phyloP scores from a whole-genome alignment of 148 eudicot genomes.

The Polygonum maritimum region DNA sequence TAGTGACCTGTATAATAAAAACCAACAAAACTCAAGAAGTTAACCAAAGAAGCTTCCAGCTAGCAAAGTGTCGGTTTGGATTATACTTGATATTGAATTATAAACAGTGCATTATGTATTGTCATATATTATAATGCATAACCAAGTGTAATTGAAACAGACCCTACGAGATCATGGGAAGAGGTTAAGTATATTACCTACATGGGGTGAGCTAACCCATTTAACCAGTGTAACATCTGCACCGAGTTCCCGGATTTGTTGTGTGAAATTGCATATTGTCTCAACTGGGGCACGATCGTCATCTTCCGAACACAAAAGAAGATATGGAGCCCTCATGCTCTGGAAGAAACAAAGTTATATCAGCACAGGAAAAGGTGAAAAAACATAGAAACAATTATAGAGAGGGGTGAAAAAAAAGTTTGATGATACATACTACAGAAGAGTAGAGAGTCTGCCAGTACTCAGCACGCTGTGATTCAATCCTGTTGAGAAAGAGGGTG shows the following conservation, averaged over 20 bases:
- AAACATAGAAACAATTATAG: not conserved
- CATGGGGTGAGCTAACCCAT: slow-evolving; percentile 83
- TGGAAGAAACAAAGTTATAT: slow-evolving; percentile 17
- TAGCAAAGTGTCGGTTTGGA: not conserved
- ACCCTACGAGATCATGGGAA: not conserved
- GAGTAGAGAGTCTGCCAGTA: slow-evolving; percentile 96
- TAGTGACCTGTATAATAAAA: slow-evolving; percentile 47
- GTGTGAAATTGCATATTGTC: slow-evolving; percentile 59
- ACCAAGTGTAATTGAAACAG: not conserved
- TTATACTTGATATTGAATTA: no score
- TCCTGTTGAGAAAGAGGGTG: slow-evolving; percentile 65
- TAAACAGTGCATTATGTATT: not conserved
- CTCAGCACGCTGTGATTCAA: slow-evolving; percentile 87
- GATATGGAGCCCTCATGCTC: slow-evolving; percentile 84
- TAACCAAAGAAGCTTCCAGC: not conserved
- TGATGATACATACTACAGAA: slow-evolving; percentile 53
- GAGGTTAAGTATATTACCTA: slow-evolving; percentile 31
- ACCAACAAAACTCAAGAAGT: not conserved
- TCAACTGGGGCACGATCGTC: slow-evolving; percentile 81
- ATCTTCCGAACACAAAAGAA: slow-evolving; percentile 77
- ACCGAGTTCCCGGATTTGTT: slow-evolving; percentile 60
- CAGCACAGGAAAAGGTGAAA: not conserved
- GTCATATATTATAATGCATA: not conserved
- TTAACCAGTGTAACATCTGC: slow-evolving; percentile 75
- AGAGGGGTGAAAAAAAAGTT: not conserved